Base-by-base conservation (phyloP, 2,329 filamentous ascomycete species). In the Alternaria brassicicola region DNA sequence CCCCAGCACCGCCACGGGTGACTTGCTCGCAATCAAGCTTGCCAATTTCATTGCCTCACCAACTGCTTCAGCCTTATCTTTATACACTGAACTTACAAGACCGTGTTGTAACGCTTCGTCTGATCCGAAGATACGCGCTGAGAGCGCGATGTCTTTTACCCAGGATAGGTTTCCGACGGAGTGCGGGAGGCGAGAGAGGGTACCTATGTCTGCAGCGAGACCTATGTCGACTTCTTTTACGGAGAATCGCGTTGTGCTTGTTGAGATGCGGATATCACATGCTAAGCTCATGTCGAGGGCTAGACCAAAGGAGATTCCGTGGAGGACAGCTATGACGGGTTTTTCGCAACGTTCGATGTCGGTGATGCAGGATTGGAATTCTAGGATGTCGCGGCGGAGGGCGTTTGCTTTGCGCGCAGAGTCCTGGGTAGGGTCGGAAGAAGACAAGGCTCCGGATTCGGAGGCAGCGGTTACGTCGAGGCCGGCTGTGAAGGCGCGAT, bases 321-420 rank as follows among this genome's bases (percentile, higher is more conserved):
- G 78, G 21, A 79, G 61, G 9, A 78, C 60, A 9, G 63, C 65
- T 21, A 79, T 74, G 23, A 75, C 67, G 42, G 75, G 89, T 79
- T 98, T 98, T 79, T 95, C 91, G 78, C 94, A 98, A 67, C 85
- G 88, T 76, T 97, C 94, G 52, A 96, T 81, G 13, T 88, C 84
- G 1, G 83, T 84, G 62, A 99, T 88, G 70, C 88, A 90, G 50
- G 85, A 84, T 78, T 99, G 95, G 76, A 97, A 96, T 62, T 92
- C 87, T 60, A 84, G 78, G 57, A 98, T 88, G 74, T 92, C 85
- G 30, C 87, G 84, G 3, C 66, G 91, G 85, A 65, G 83, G 77
- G 3, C 69, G 52, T 67, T 75, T 23, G 77, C 77, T 64, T 81
- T 86, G 63, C 92, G 85, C 2, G 89, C 89, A 0, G 82, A 75